These are phyloP conservation scores for Neofusicoccum laricinum DNA, from an alignment of 2,329 filamentous ascomycete species.

Conservation along the genomic window DNA sequence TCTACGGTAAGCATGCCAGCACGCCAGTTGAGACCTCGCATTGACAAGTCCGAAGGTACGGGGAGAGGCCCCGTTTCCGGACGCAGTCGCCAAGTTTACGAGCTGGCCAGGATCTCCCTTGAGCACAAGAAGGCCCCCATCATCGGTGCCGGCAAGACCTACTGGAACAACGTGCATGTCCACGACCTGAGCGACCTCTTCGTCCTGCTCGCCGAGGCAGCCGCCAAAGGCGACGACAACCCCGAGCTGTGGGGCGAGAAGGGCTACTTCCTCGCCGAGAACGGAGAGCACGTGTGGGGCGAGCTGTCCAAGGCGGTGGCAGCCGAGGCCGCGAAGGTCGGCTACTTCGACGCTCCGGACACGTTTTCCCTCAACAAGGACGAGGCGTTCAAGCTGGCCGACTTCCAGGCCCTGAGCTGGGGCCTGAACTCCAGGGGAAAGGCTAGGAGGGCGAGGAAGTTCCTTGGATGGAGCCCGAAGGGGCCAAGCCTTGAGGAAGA, in stretches of 20 bases:
- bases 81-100: conserved; percentile 57
- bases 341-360: background rate
- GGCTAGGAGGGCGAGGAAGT: conserved; percentile 54
- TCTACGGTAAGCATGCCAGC: conserved; percentile 58
- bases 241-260: conserved; percentile 55
- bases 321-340: conserved; percentile 43
- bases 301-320: conserved; percentile 48
- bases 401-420: conserved; percentile 6
- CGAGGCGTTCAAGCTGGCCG: conserved; percentile 5
- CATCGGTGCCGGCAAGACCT: conserved; percentile 55
- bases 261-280: conserved; percentile 68
- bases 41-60: conserved; percentile 53
- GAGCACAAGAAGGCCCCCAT: conserved; percentile 52
- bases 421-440: conserved; percentile 41
- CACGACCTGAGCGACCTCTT: conserved; percentile 61
- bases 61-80: conserved; percentile 53
- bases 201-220: conserved; percentile 56
- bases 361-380: background rate
- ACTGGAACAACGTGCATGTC: conserved; percentile 57
- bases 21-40: conserved; percentile 32
- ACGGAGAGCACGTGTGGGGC: conserved; percentile 62
- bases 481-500: conserved; percentile 25
- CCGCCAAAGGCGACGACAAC: conserved; percentile 39
- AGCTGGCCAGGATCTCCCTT: conserved; percentile 50
- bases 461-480: conserved; percentile 59